Evolutionary conservation across 306 rosid genomes (phyloP).

Genomic region (Clitoria ternatea): DNA sequence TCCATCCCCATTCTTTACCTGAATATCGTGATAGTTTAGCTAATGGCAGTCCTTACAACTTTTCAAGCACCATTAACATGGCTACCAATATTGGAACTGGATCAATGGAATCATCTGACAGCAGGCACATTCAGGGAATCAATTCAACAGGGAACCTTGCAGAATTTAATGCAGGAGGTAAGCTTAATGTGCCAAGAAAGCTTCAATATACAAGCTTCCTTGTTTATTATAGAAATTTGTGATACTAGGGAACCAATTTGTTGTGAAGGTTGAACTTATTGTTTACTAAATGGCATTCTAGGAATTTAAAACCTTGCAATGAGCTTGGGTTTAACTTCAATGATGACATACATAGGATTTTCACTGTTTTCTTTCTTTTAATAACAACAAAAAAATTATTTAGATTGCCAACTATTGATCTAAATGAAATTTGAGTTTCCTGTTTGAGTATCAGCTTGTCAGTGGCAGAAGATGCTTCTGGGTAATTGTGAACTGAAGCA

Average conservation of each 20-base stretch:
- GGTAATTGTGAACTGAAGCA: constrained; percentile 4
- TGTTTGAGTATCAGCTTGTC: not conserved
- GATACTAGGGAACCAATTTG: not conserved
- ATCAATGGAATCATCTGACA: constrained; percentile 44
- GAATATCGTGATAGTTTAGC: constrained; percentile 57
- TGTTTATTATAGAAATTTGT: not conserved
- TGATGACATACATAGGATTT: not conserved
- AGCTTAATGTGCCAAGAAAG: constrained; percentile 14
- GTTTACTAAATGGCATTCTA: constrained; percentile 6
- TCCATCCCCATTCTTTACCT: constrained; percentile 74
- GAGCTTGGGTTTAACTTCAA: constrained; percentile 13
- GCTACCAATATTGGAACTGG: constrained; percentile 49
- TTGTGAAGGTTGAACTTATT: constrained; percentile 4
- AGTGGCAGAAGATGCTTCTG: constrained; percentile 20
- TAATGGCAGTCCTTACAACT: constrained; percentile 45
- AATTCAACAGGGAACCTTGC: constrained; percentile 44
- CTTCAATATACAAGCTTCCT: not conserved
- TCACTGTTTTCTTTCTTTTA: not conserved
- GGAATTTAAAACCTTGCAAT: constrained; percentile 1
- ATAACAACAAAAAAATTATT: not conserved
- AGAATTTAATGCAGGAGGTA: constrained; percentile 69
- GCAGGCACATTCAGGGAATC: constrained; percentile 48
- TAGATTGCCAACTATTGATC: constrained; percentile 4
- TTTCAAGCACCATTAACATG: constrained; percentile 36
- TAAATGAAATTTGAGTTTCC: constrained; percentile 18